phyloP scores from a whole-genome alignment of 2,329 filamentous ascomycete species.

The Trichoderma semiorbis region DNA sequence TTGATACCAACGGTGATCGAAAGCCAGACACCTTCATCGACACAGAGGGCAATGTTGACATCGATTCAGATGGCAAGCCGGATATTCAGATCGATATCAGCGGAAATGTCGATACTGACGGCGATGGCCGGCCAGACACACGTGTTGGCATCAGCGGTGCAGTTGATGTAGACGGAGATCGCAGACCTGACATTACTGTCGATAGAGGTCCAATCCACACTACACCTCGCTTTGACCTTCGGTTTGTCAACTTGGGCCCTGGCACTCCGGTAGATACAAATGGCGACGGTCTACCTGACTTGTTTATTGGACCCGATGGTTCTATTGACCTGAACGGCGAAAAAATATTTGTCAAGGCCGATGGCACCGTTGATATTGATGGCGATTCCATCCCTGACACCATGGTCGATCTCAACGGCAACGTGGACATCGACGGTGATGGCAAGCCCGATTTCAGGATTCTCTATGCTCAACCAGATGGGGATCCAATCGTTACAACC shows the following conservation, averaged over 20 bases:
- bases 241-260: neutral
- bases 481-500: neutral
- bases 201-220: neutral
- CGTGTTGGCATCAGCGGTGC: neutral
- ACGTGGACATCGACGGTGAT: neutral
- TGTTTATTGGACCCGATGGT: neutral
- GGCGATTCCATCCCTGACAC: neutral
- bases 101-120: neutral
- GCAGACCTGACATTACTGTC: neutral
- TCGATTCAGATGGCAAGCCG: neutral
- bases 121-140: neutral
- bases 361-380: conserved; percentile 1
- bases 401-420: neutral
- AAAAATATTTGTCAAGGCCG: neutral
- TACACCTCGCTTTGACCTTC: neutral
- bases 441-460: neutral
- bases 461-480: neutral
- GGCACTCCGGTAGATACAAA: neutral
- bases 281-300: neutral
- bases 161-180: neutral
- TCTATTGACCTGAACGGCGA: neutral
- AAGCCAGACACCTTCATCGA: neutral
- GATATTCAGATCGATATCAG: neutral
- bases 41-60: neutral
- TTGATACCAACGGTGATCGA: conserved; percentile 1